Evolutionary conservation across 805 yeast species (phyloP).

Genomic region (Candida manassasensis): DNA sequence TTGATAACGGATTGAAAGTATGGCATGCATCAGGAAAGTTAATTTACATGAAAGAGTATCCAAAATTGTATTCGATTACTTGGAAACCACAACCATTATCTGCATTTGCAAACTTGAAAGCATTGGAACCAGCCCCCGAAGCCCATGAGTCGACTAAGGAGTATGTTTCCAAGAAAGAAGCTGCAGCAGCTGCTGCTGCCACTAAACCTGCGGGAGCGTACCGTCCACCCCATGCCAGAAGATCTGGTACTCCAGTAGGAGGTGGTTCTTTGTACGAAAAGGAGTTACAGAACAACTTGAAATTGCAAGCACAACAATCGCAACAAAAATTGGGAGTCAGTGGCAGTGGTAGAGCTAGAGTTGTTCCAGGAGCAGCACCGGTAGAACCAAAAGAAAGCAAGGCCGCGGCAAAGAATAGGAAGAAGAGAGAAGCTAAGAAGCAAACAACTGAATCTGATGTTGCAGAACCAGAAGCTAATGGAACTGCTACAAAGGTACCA

Average conservation of each 20-base stretch:
- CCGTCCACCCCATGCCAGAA: constrained; percentile 94
- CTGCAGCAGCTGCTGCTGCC: constrained; percentile 26
- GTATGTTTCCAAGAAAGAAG: constrained; percentile 40
- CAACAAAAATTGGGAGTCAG: constrained; percentile 16
- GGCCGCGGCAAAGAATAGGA: constrained; percentile 67
- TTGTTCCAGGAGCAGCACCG: constrained; percentile 57
- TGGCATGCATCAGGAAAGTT: constrained; percentile 91
- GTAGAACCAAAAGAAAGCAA: constrained; percentile 46
- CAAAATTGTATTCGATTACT: constrained; percentile 71
- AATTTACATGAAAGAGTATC: constrained; percentile 71
- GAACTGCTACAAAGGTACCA: constrained; percentile 22
- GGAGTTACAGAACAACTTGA: constrained; percentile 35
- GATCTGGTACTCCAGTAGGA: constrained; percentile 23
- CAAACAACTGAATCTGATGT: constrained; percentile 8
- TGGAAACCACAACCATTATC: constrained; percentile 72
- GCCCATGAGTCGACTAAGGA: constrained; percentile 71
- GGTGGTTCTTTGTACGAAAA: constrained; percentile 55
- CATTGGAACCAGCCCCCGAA: constrained; percentile 51
- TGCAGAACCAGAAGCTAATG: constrained; percentile 10
- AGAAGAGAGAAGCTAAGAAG: constrained; percentile 65
- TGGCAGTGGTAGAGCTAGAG: constrained; percentile 27
- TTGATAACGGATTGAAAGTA: constrained; percentile 88
- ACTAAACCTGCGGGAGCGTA: constrained; percentile 82
- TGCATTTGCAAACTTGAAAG: constrained; percentile 51
- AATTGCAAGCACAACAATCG: constrained; percentile 5